Conservation (phyloP, 139 green algal species). For the Protoeuglena noctilucae region DNA sequence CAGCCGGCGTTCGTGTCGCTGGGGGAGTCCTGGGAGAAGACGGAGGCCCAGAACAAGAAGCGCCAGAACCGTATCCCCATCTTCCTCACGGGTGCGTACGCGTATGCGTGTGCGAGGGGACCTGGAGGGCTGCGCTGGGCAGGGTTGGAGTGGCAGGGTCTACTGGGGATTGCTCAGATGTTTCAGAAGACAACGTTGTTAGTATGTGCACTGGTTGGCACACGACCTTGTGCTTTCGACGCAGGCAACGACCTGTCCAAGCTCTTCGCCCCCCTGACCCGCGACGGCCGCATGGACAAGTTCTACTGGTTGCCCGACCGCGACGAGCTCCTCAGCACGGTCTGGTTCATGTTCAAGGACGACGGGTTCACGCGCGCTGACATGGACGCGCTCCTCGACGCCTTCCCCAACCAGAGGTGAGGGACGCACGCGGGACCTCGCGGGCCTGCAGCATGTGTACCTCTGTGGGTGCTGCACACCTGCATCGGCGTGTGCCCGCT, state of each 20-base stretch:
- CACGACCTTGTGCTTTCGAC: conserved; percentile 1
- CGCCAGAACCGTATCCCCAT: conserved; percentile 37
- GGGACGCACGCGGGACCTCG: too few species aligned
- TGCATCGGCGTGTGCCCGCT: too few species aligned
- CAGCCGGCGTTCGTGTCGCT: conserved; percentile 23
- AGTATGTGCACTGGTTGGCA: background rate
- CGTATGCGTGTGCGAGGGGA: background rate
- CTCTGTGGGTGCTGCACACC: too few species aligned
- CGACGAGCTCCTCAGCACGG: conserved; percentile 60
- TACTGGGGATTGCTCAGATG: background rate
- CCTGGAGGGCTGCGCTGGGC: background rate
- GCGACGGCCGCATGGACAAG: conserved; percentile 55
- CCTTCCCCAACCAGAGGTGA: conserved; percentile 54
- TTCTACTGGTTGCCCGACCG: conserved; percentile 43
- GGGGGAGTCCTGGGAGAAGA: background rate
- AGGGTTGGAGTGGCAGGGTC: conserved; percentile 5
- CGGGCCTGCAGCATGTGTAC: too few species aligned
- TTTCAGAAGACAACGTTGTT: background rate
- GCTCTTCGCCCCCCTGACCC: conserved; percentile 83
- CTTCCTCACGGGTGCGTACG: conserved; percentile 42
- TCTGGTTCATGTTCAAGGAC: conserved; percentile 45
- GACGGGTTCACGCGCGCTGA: conserved; percentile 52
- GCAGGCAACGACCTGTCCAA: conserved; percentile 67
- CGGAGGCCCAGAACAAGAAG: too few species aligned
- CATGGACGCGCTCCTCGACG: conserved; percentile 50